Evolutionary conservation across 1,284 basidiomycete genomes (phyloP).

Genomic region (Takashimella koratensis): DNA sequence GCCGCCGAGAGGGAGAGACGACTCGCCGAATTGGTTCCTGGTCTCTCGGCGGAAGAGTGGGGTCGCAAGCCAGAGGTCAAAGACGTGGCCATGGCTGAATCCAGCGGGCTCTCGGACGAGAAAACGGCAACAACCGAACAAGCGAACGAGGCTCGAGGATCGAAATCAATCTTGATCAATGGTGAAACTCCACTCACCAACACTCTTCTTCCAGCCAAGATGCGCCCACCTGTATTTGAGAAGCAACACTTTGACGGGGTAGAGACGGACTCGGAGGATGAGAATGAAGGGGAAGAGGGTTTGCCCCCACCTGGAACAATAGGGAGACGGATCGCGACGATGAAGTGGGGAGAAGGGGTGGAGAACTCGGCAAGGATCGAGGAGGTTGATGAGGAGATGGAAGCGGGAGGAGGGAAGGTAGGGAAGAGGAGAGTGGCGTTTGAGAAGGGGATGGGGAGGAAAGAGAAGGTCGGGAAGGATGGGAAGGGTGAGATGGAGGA

Average conservation of each 20-base stretch:
- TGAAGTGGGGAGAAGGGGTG: conserved; percentile 31
- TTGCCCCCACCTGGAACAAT: conserved; percentile 35
- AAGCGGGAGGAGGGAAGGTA: conserved; percentile 22
- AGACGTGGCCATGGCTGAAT: background rate
- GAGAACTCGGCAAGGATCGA: conserved; percentile 29
- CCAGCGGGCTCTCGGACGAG: conserved; percentile 5
- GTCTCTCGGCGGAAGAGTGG: conserved; percentile 49
- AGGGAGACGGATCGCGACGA: conserved; percentile 35
- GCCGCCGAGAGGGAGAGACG: conserved; percentile 38
- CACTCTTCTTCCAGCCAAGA: conserved; percentile 42
- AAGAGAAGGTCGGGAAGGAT: conserved; percentile 77
- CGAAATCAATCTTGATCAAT: background rate
- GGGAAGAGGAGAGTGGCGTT: conserved; percentile 22
- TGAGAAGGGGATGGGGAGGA: conserved; percentile 62
- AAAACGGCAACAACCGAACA: conserved; percentile 14
- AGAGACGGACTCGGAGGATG: conserved; percentile 71
- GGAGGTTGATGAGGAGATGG: conserved; percentile 22
- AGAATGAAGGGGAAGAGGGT: conserved; percentile 57
- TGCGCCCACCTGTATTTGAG: conserved; percentile 70
- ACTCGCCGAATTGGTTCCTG: conserved; percentile 46
- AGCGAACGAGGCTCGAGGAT: conserved; percentile 54
- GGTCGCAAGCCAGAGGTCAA: conserved; percentile 29
- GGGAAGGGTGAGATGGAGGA: too few species aligned
- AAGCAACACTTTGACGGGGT: conserved; percentile 74
- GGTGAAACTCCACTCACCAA: conserved; percentile 9